Evolutionary conservation across 805 yeast species (phyloP).

Genomic region (Starmerella apis): DNA sequence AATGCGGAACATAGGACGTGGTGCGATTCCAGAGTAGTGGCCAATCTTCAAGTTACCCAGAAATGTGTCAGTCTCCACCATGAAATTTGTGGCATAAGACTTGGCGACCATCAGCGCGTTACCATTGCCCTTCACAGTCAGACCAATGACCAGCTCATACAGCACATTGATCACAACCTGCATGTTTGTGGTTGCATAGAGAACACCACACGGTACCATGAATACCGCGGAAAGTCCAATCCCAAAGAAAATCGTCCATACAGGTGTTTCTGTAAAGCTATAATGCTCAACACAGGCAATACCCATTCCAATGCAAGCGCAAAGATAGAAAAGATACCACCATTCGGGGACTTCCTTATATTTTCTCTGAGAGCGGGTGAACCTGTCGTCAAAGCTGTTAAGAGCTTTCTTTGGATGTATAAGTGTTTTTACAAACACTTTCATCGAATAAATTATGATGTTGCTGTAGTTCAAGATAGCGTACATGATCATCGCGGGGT

Average conservation of each 20-base stretch:
- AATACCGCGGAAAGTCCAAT: constrained; percentile 43
- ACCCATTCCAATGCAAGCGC: constrained; percentile 39
- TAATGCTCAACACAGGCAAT: constrained; percentile 36
- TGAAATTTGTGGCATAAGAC: constrained; percentile 49
- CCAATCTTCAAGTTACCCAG: constrained; percentile 45
- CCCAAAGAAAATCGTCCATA: constrained; percentile 44
- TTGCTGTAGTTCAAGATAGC: constrained; percentile 36
- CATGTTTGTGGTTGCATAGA: constrained; percentile 42
- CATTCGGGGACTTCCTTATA: constrained; percentile 63
- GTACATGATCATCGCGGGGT: constrained; percentile 46
- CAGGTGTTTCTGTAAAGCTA: constrained; percentile 34
- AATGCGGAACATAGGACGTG: constrained; percentile 47
- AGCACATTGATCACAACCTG: constrained; percentile 43
- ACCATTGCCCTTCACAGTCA: constrained; percentile 49
- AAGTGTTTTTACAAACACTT: constrained; percentile 8
- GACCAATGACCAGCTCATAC: constrained; percentile 43
- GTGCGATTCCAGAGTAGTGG: constrained; percentile 51
- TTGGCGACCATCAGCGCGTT: constrained; percentile 44
- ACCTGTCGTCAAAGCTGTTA: constrained; percentile 40
- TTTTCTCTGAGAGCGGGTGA: constrained; percentile 46
- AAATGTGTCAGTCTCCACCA: constrained; percentile 52
- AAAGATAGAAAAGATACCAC: constrained; percentile 40
- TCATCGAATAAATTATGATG: constrained; percentile 9
- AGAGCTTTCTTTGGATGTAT: constrained; percentile 27
- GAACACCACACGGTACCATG: constrained; percentile 42